These are phyloP conservation scores for Xylaria telfairii DNA, from an alignment of 495 filamentous ascomycete species.

Conservation along the genomic window DNA sequence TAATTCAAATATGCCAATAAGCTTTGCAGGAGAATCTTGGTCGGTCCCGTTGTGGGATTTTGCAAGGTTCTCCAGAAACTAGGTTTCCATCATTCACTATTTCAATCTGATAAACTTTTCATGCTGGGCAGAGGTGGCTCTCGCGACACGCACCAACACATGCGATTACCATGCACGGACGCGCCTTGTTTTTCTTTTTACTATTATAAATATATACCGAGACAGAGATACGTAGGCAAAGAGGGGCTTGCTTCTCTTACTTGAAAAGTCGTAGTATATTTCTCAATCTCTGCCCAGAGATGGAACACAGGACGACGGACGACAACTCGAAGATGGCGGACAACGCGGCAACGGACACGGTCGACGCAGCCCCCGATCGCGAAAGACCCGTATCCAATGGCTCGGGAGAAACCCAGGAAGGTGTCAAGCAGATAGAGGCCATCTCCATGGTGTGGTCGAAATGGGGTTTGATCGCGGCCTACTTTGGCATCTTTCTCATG, in stretches of 20 bases:
- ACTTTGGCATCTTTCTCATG: slow-evolving; percentile 52
- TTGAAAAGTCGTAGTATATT: neutral
- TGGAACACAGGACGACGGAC: neutral
- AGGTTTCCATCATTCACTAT: neutral
- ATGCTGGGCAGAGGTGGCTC: neutral
- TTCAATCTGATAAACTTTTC: slow-evolving; percentile 6
- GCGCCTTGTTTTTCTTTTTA: neutral
- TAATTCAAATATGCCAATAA: neutral
- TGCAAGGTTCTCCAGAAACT: neutral
- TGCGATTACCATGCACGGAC: neutral
- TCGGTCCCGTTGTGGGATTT: neutral
- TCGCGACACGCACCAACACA: neutral
- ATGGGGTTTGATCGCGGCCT: slow-evolving; percentile 51
- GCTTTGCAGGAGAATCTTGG: neutral
- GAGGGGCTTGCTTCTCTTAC: neutral
- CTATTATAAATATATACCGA: too few species aligned
- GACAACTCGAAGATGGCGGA: slow-evolving; percentile 3
- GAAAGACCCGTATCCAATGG: neutral
- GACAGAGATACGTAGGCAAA: too few species aligned
- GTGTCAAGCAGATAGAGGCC: slow-evolving; percentile 55
- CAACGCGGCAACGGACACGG: neutral
- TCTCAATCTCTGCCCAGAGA: neutral
- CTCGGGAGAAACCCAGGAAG: slow-evolving; percentile 28
- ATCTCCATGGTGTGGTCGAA: slow-evolving; percentile 55
- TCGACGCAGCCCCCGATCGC: neutral